phyloP scores from a whole-genome alignment of 345 rosid species.

The Arabidopsis suecica region DNA sequence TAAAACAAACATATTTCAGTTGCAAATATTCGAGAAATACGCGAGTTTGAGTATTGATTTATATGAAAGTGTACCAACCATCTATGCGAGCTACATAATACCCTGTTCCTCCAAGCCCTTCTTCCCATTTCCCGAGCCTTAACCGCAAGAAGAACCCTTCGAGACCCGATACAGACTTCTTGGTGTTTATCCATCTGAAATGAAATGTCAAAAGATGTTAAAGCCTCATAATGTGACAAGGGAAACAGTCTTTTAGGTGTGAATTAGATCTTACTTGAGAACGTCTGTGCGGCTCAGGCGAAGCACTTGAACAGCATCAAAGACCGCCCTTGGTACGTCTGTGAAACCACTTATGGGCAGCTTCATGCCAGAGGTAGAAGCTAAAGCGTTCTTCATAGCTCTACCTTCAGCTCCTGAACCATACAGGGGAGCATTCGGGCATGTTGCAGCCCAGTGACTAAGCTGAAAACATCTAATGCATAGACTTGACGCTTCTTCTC shows the following conservation, averaged over 20 bases:
- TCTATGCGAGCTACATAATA: constrained; percentile 75
- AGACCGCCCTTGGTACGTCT: constrained; percentile 56
- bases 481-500: constrained; percentile 51
- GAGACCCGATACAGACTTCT: constrained; percentile 55
- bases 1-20: constrained; percentile 11
- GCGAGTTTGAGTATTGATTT: not conserved
- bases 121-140: constrained; percentile 82
- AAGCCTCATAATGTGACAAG: not conserved
- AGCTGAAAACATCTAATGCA: constrained; percentile 75
- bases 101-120: constrained; percentile 72
- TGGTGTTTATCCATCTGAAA: constrained; percentile 68
- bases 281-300: constrained; percentile 72
- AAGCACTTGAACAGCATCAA: constrained; percentile 64
- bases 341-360: constrained; percentile 38
- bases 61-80: constrained; percentile 61
- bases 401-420: constrained; percentile 44
- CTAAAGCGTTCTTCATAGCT: constrained; percentile 20
- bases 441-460: constrained; percentile 80
- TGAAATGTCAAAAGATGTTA: not conserved
- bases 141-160: constrained; percentile 82
- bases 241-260: not conserved
- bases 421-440: constrained; percentile 55
- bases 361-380: constrained; percentile 52
- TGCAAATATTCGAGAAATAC: not conserved
- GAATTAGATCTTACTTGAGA: constrained; percentile 58